A percentile compares a stretch with the other conserved stretches of the same genome.
Conservation (phyloP, 495 filamentous ascomycete genomes). For the Astrothelium subdiscretum region DNA sequence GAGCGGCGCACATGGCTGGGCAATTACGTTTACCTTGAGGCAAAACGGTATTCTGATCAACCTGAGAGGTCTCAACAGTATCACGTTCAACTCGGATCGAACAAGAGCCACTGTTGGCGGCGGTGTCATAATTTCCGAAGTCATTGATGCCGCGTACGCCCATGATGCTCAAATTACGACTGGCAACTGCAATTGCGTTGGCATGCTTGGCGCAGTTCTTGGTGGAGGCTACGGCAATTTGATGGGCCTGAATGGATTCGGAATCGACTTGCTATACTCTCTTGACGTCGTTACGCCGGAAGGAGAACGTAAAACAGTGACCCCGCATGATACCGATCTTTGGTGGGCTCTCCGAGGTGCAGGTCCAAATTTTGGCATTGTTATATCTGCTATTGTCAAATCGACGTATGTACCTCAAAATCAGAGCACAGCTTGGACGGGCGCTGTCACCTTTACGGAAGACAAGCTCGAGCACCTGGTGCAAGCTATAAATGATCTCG, state of each 20-base stretch:
- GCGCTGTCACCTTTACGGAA: constrained; percentile 9
- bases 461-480: constrained; percentile 8
- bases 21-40: constrained; percentile 18
- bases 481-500: constrained; percentile 10
- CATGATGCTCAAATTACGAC: constrained; percentile 13
- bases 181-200: constrained; percentile 15
- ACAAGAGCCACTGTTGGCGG: constrained; percentile 17
- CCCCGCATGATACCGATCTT: constrained; percentile 23
- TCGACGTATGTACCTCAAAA: constrained; percentile 6
- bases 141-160: constrained; percentile 14
- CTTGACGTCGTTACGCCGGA: constrained; percentile 6
- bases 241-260: constrained; percentile 12
- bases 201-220: constrained; percentile 8
- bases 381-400: constrained; percentile 18
- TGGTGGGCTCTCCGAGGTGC: constrained; percentile 32
- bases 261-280: constrained; percentile 12
- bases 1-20: constrained; percentile 24
- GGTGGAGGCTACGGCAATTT: constrained; percentile 12
- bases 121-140: constrained; percentile 14
- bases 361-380: constrained; percentile 34
- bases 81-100: constrained; percentile 19
- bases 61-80: constrained; percentile 10
- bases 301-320: not conserved
- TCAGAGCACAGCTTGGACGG: constrained; percentile 22
- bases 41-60: constrained; percentile 19